Conservation (phyloP, 257 asterid genomes). For the Nemophila menziesii region DNA sequence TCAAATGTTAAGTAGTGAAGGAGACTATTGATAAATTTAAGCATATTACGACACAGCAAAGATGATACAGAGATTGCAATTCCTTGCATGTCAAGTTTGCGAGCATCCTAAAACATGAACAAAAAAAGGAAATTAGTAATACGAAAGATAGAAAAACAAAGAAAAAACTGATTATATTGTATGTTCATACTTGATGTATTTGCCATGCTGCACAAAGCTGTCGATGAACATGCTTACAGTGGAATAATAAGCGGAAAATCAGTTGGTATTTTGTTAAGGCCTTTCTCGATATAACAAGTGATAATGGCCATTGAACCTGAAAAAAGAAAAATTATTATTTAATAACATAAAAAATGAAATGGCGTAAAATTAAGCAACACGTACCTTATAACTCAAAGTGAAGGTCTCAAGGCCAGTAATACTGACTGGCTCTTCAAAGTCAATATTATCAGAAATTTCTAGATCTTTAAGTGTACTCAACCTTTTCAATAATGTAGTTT, state of each 20-base stretch:
- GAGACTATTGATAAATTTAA: constrained; percentile 85
- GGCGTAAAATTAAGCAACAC: constrained; percentile 3
- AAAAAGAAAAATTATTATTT: constrained; percentile 7
- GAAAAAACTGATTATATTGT: constrained; percentile 1
- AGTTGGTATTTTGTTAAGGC: constrained; percentile 84
- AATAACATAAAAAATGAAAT: not conserved
- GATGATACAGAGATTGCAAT: constrained; percentile 83
- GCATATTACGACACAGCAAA: constrained; percentile 92
- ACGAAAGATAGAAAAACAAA: constrained; percentile 2
- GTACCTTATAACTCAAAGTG: constrained; percentile 85
- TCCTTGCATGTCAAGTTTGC: constrained; percentile 91
- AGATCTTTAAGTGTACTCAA: constrained; percentile 79
- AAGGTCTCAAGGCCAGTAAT: constrained; percentile 94
- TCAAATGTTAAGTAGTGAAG: constrained; percentile 91
- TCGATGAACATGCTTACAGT: constrained; percentile 88
- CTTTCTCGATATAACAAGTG: constrained; percentile 87
- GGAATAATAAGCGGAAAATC: constrained; percentile 79
- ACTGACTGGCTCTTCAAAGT: constrained; percentile 77
- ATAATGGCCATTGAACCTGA: constrained; percentile 93
- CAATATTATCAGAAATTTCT: constrained; percentile 45
- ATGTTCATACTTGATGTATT: constrained; percentile 58
- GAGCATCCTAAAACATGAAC: constrained; percentile 51
- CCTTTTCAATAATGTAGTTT: constrained; percentile 74
- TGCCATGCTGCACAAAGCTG: constrained; percentile 99
- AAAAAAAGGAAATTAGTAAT: constrained; percentile 1